These are phyloP conservation scores for Lasiodiplodia citricola DNA, from an alignment of 2,329 filamentous ascomycete species.

Conservation along the genomic window DNA sequence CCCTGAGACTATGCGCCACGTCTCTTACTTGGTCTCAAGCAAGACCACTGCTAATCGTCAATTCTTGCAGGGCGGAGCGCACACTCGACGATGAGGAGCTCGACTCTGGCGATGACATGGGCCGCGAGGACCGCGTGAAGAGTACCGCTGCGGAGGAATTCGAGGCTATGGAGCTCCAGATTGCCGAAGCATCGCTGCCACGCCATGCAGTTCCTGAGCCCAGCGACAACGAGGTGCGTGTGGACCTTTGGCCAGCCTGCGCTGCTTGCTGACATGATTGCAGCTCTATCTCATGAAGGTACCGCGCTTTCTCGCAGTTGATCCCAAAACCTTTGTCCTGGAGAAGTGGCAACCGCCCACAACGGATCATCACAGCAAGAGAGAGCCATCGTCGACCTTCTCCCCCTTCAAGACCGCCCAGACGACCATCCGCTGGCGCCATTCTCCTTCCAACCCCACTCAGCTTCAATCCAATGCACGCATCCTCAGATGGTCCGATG, in stretches of 20 bases:
- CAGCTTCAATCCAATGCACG: conserved; percentile 76
- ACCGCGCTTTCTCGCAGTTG: conserved; percentile 73
- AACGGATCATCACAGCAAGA: conserved; percentile 60
- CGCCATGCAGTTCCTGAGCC: conserved; percentile 74
- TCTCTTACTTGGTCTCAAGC: too few species aligned
- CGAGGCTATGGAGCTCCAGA: conserved; percentile 39
- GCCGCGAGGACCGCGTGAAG: conserved; percentile 65
- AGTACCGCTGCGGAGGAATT: conserved; percentile 53
- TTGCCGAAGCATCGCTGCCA: conserved; percentile 67
- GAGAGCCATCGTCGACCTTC: conserved; percentile 54
- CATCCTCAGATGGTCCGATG: conserved; percentile 79
- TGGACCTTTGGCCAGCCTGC: background rate
- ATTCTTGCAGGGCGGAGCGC: conserved; percentile 43
- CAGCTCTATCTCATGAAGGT: conserved; percentile 74
- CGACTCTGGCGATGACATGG: conserved; percentile 67
- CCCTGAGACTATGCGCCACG: too few species aligned
- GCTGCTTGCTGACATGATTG: conserved; percentile 29
- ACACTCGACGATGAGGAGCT: conserved; percentile 67
- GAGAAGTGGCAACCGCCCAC: conserved; percentile 69
- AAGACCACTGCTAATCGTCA: too few species aligned
- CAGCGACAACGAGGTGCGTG: conserved; percentile 69
- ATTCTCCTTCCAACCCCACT: conserved; percentile 67
- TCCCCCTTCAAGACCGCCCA: conserved; percentile 68
- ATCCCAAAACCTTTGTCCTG: conserved; percentile 70
- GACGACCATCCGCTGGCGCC: conserved; percentile 72